Conservation (phyloP, 1,284 basidiomycete species). For the Ganoderma resinaceum region DNA sequence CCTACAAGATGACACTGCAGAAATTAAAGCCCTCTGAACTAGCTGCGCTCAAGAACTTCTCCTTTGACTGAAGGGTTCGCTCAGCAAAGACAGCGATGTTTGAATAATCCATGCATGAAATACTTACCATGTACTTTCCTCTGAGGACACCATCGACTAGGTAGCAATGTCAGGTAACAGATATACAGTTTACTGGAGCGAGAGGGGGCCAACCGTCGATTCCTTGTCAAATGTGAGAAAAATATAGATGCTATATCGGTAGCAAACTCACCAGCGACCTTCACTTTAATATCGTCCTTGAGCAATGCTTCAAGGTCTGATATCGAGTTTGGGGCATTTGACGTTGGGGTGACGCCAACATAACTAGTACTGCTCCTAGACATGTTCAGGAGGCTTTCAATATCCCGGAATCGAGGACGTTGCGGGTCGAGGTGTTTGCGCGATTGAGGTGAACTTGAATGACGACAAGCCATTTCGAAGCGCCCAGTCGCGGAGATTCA, state of each 20-base stretch:
- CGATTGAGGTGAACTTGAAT: slow-evolving; percentile 4
- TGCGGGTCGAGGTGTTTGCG: not conserved
- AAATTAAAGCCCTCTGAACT: slow-evolving; percentile 89
- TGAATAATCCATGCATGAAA: no score
- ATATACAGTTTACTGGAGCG: not conserved
- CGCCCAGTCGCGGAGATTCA: not conserved
- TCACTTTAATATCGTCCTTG: slow-evolving; percentile 81
- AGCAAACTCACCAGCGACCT: slow-evolving; percentile 79
- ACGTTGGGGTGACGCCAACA: slow-evolving; percentile 42
- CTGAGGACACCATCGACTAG: slow-evolving; percentile 91
- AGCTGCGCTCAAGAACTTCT: slow-evolving; percentile 90
- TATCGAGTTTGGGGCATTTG: slow-evolving; percentile 59
- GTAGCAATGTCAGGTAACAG: not conserved
- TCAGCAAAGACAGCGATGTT: not conserved
- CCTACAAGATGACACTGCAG: slow-evolving; percentile 89
- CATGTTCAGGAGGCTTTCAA: not conserved
- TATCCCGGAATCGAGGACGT: not conserved
- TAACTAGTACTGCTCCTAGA: slow-evolving; percentile 5
- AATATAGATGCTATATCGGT: not conserved
- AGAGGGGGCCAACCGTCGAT: slow-evolving; percentile 62
- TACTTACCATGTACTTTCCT: slow-evolving; percentile 88
- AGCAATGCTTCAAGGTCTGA: slow-evolving; percentile 68
- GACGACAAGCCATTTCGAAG: not conserved
- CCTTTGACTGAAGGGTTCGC: slow-evolving; percentile 67
- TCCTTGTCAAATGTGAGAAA: slow-evolving; percentile 46